Base-by-base conservation (phyloP, 805 yeast species). In the Monosporozyma solicola region DNA sequence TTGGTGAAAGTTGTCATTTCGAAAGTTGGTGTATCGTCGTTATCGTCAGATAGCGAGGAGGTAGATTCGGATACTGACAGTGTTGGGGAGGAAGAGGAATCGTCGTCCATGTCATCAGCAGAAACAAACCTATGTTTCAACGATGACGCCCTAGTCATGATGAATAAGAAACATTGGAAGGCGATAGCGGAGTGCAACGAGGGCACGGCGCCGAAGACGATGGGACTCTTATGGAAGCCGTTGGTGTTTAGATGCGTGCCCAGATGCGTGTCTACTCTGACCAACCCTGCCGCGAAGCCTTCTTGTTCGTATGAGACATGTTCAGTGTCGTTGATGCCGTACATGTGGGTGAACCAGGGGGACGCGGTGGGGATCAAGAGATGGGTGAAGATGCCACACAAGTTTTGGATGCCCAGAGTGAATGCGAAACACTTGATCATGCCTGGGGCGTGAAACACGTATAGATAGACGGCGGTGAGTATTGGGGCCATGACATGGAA, bases 281-380 rank as follows among this genome's bases (percentile, higher is more conserved):
- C 78, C 45, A 84, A 70, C 1, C 89, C 89, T 13, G 88, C 91
- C 2, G 87, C 85, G 61, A 78, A 84, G 13, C 87, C 87, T 13
- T 77, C 77, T 76, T 80, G 80, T 33, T 77, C 79, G 64, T 84
- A 84, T 55, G 75, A 72, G 1, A 85, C 84, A 9, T 64, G 70
- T 53, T 62, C 74, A 3, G 58, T 58, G 52, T 66, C 76, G 56
- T 80, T 77, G 24, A 76, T 75, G 3, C 88, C 87, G 58, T 84
- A 75, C 55, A 80, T 55, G 61, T 79, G 83, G 48, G 82, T 78
- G 63, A 82, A 84, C 84, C 88, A 82, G 3, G 90, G 90, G 0
- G 90, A 86, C 1, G 88, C 86, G 62, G 80, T 83, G 27, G 91
- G 91, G 64, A 83, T 72, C 5, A 75, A 48, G 39, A 84, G 62